These are phyloP conservation scores for Metrosideros polymorpha DNA, from an alignment of 441 rosid genomes.

Conservation along the genomic window DNA sequence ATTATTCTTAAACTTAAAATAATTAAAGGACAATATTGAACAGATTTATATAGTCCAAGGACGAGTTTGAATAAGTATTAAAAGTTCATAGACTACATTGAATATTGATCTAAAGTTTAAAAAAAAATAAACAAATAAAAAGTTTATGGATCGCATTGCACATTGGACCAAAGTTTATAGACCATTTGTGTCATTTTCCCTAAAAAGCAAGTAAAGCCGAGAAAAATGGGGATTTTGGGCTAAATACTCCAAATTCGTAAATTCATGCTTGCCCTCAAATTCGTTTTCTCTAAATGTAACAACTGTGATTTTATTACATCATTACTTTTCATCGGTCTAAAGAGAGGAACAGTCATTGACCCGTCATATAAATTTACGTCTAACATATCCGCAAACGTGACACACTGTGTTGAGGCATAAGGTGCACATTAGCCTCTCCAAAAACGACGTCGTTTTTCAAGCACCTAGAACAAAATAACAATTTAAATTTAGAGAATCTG, in stretches of 20 bases:
- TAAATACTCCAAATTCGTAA: neutral
- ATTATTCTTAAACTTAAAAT: too few relatives aligned
- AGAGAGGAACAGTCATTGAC: neutral
- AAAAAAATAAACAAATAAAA: too few relatives aligned
- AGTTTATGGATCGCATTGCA: too few relatives aligned
- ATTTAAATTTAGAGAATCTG: neutral
- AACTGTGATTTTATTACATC: too few relatives aligned
- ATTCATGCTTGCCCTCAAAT: neutral
- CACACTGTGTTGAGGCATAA: accelerated
- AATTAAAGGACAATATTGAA: too few relatives aligned
- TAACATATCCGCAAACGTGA: neutral
- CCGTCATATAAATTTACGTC: neutral
- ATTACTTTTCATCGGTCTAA: neutral
- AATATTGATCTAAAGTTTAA: too few relatives aligned
- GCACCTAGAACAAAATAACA: neutral
- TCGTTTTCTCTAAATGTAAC: neutral
- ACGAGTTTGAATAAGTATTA: too few relatives aligned
- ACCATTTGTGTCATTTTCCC: too few relatives aligned
- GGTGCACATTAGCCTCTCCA: accelerated
- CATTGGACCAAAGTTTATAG: too few relatives aligned
- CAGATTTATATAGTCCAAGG: too few relatives aligned
- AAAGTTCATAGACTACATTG: too few relatives aligned
- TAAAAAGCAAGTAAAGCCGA: neutral
- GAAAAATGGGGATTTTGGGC: neutral
- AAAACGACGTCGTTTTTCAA: neutral